Base-by-base conservation (phyloP, 805 yeast genomes). In the Barnettozyma salicaria region DNA sequence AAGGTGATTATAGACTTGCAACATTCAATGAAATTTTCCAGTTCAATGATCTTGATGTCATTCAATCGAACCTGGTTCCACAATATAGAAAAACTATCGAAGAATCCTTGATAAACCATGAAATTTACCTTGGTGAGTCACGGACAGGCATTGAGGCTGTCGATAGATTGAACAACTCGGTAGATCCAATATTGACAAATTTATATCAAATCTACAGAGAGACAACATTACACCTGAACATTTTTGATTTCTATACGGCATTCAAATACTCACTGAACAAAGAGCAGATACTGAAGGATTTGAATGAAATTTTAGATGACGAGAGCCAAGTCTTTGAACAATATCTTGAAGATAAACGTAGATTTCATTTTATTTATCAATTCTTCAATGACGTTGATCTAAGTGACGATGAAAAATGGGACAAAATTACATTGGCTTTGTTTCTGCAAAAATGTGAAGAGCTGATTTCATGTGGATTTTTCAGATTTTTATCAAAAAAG, bases 391-490 rank as follows among this genome's bases (percentile, higher is more conserved):
- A 49, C 25, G 43, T 53, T 4, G 55, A 53, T 7, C 28, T 40
- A n/a, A 4, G 41, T 3, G 59, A 55, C 13, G 68, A 66, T 5
- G 59, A 52, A 1, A 64, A 61, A 7, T 83, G 92, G 87, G 80
- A 79, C 30, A 72, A 74, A 42, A 49, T 79, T 32, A 61, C 78
- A 0, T 63, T 82, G 46, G 72, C 86, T 4, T 75, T 92, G 75
- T 88, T 88, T 53, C 61, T 83, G 42, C 89, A 83, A 47, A 77
- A 78, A 14, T 67, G 89, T 33, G 73, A 73, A 19, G 95, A 87
- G 52, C 64, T 88, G 41, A 74, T 76, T 40, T 62, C 72, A 44
- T 61, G 83, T 38, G 96, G 96, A 0, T 60, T 85, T 32, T 54
- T 86, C 14, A 77, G 76, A 45, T 72, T 71, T 7, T 20, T 26